phyloP scores from a whole-genome alignment of 2,329 filamentous ascomycete genomes.

The Scolecobasidium constrictum region DNA sequence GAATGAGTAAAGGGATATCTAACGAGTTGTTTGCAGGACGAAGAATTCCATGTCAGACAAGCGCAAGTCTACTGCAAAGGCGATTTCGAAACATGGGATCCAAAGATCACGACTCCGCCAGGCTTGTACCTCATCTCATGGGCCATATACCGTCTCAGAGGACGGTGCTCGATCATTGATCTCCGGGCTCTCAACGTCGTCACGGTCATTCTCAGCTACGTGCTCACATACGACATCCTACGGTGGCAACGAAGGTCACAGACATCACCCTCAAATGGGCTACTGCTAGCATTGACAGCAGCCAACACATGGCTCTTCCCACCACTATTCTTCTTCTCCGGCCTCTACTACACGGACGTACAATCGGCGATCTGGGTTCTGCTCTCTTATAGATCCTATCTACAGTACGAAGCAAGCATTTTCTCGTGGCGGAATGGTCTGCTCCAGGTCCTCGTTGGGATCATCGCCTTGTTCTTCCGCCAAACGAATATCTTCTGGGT shows the following conservation, averaged over 20 bases:
- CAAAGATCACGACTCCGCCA: conserved; percentile 94
- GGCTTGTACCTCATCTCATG: conserved; percentile 50
- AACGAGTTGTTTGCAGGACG: conserved; percentile 42
- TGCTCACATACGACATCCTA: conserved; percentile 19
- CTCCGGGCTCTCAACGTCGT: conserved; percentile 28
- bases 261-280: conserved; percentile 2
- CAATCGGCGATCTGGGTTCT: conserved; percentile 69
- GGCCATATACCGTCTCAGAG: conserved; percentile 24
- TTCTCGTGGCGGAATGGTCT: neutral
- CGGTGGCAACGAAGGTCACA: conserved; percentile 9
- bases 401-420: conserved; percentile 5
- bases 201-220: conserved; percentile 24
- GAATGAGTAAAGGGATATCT: too few relatives aligned
- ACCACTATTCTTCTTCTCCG: conserved; percentile 90
- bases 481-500: conserved; percentile 99
- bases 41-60: conserved; percentile 83
- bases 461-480: conserved; percentile 62
- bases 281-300: conserved; percentile 35
- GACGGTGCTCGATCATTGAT: conserved; percentile 24
- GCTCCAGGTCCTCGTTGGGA: conserved; percentile 30
- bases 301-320: conserved; percentile 80
- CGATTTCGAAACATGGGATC: conserved; percentile 72
- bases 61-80: conserved; percentile 76
- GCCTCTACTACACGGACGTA: conserved; percentile 89
- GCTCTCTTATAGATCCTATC: conserved; percentile 21